Evolutionary conservation across 495 filamentous ascomycete genomes (phyloP).

Genomic region (Stereocaulon alpinum): DNA sequence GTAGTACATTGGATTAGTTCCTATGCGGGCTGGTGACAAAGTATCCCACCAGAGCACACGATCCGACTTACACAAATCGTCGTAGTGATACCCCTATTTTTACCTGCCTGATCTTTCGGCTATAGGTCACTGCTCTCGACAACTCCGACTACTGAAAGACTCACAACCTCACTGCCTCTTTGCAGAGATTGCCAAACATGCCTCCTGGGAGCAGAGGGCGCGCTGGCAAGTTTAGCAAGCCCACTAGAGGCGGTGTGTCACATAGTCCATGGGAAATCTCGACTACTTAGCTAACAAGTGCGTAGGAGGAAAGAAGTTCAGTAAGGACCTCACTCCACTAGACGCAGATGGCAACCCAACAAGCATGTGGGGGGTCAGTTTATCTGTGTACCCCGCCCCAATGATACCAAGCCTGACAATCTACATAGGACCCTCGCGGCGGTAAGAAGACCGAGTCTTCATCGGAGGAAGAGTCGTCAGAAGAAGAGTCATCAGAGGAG

Average conservation of each 20-base stretch:
- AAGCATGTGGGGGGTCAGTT: conserved; percentile 66
- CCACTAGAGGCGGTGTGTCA: conserved; percentile 74
- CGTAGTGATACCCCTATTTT: background rate
- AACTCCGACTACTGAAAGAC: background rate
- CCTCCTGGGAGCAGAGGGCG: conserved; percentile 60
- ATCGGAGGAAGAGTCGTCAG: conserved; percentile 36
- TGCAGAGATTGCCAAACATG: conserved; percentile 34
- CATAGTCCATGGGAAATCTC: background rate
- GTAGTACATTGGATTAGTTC: background rate
- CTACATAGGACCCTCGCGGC: conserved; percentile 37
- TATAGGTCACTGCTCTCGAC: background rate
- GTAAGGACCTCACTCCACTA: conserved; percentile 72
- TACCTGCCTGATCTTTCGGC: background rate
- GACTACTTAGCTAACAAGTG: conserved; percentile 15
- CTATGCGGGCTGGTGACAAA: background rate
- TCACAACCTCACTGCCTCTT: background rate
- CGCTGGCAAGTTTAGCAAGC: conserved; percentile 90
- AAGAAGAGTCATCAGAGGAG: conserved; percentile 33
- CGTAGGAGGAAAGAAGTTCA: conserved; percentile 88
- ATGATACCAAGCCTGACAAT: background rate
- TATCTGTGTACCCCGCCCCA: conserved; percentile 5
- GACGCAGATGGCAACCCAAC: conserved; percentile 71
- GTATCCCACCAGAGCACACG: conserved; percentile 3
- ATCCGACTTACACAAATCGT: background rate
- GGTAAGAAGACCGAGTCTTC: conserved; percentile 33